These are phyloP conservation scores for Aspergillus kassunensis DNA, from an alignment of 495 filamentous ascomycete species.

Conservation along the genomic window DNA sequence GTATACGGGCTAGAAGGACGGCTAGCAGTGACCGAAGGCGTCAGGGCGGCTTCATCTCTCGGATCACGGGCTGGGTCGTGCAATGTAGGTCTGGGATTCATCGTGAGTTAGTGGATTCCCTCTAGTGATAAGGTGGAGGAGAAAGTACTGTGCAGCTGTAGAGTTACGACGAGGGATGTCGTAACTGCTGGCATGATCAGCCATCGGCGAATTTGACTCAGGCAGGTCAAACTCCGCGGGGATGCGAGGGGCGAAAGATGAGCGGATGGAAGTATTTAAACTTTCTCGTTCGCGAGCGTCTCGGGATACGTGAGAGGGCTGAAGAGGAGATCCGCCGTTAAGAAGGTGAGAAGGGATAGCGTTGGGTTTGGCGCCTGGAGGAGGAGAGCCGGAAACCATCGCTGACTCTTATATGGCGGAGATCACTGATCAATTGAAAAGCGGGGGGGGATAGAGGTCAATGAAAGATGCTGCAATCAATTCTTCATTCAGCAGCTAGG, in stretches of 20 bases:
- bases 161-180: conserved; percentile 18
- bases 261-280: conserved; percentile 50
- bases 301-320: conserved; percentile 30
- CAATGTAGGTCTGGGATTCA: conserved; percentile 30
- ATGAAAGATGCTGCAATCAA: background rate
- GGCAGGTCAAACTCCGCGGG: conserved; percentile 37
- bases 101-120: conserved; percentile 11
- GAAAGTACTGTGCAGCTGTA: conserved; percentile 26
- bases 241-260: conserved; percentile 43
- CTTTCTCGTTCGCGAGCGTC: conserved; percentile 47
- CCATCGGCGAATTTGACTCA: conserved; percentile 17
- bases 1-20: conserved; percentile 59
- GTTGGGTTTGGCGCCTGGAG: conserved; percentile 36
- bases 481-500: too few relatives aligned
- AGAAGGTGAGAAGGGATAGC: conserved; percentile 47
- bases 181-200: conserved; percentile 16
- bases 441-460: background rate
- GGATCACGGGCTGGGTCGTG: conserved; percentile 71
- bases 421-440: background rate
- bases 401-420: conserved; percentile 6
- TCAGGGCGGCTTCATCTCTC: conserved; percentile 59
- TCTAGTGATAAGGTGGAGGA: background rate
- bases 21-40: conserved; percentile 46
- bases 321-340: conserved; percentile 45
- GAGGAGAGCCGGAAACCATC: conserved; percentile 42